Evolutionary conservation across 2,329 filamentous ascomycete genomes (phyloP), one percentile per base, ranked within the genome.

Genomic region (Cladosporium colombiae): DNA sequence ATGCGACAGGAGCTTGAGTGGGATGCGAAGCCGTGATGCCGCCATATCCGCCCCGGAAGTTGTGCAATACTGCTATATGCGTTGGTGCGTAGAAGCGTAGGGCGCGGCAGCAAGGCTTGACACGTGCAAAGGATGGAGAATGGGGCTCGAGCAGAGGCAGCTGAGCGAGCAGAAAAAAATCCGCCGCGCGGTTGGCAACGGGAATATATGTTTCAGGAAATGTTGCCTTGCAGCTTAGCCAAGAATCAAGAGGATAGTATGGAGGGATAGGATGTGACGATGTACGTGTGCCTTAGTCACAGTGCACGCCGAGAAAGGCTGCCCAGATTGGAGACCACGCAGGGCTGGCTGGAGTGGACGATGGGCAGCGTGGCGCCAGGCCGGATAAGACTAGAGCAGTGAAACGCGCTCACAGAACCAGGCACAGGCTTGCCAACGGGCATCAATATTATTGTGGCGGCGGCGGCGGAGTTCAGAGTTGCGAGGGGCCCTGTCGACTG

Each of bases 101-200:
- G 61, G 35, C 61, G 61, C 18, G 35, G 61, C 25, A 37, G n/a
- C 23, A 56, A 56, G 35, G 61, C 61, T 63, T 63, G 61, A 63
- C 60, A 53, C 21, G 52, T 35, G 44, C 46, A 49, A 31, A 23
- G 3, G 2, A 18, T 25, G 13, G 35, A 5, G 21, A 13, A 29
- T n/a, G 37, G 31, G 46, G 46, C 46, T 37, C 59, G 31, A 37
- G 57, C 46, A 53, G 21, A 44, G 49, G 40, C 44, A 50, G 44
- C 40, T 61, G n/a, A 46, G 40, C 40, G 10, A 46, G 40, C 40
- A 46, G n/a, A 46, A 46, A 46, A 46, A 46, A 46, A n/a, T n/a
- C 5, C 49, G 61, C 61, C 61, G 61, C 35, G 61, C 50, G 23
- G n/a, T 62, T 63, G 50, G 61, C 61, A 63, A 56, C 49, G 61